A percentile compares a stretch with the other conserved stretches of the same genome.
Conservation (phyloP, 1,284 basidiomycete genomes). For the Coriolopsis trogii region DNA sequence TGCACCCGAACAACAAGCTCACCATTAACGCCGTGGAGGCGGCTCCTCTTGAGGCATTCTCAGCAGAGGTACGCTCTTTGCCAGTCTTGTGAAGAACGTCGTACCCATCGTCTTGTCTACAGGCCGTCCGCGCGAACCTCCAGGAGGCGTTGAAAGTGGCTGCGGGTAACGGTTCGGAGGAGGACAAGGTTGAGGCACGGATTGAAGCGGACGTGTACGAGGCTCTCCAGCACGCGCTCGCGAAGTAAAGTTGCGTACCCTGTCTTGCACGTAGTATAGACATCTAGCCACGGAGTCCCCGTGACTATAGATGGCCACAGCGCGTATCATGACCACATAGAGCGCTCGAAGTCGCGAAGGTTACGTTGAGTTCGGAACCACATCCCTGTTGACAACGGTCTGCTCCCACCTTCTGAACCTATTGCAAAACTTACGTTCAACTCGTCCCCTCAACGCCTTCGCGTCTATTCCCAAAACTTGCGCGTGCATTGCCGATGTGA, state of each 20-base stretch:
- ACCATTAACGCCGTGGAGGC: slow-evolving; percentile 98
- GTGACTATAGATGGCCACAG: too few relatives aligned
- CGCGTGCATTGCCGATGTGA: too few relatives aligned
- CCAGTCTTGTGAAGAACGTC: neutral
- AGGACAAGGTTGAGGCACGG: slow-evolving; percentile 92
- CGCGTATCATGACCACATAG: neutral
- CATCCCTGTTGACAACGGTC: too few relatives aligned
- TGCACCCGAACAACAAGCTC: slow-evolving; percentile 96
- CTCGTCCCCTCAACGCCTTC: too few relatives aligned
- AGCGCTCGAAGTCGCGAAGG: neutral
- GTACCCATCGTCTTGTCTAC: neutral
- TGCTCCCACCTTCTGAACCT: too few relatives aligned
- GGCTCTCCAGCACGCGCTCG: slow-evolving; percentile 86
- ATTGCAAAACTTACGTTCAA: too few relatives aligned
- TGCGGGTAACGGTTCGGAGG: slow-evolving; percentile 84
- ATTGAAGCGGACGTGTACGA: slow-evolving; percentile 98
- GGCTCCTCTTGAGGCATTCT: slow-evolving; percentile 91
- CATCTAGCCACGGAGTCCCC: neutral
- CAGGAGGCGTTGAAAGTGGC: slow-evolving; percentile 88
- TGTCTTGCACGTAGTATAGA: slow-evolving; percentile 18
- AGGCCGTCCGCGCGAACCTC: slow-evolving; percentile 91
- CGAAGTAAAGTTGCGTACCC: slow-evolving; percentile 47
- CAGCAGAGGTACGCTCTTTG: slow-evolving; percentile 67
- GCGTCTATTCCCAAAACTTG: too few relatives aligned
- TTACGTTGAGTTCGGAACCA: neutral